Evolutionary conservation across 1,284 basidiomycete genomes (phyloP), one percentile per base, ranked within the genome.

Genomic region (Stygiomarasmius scandens): DNA sequence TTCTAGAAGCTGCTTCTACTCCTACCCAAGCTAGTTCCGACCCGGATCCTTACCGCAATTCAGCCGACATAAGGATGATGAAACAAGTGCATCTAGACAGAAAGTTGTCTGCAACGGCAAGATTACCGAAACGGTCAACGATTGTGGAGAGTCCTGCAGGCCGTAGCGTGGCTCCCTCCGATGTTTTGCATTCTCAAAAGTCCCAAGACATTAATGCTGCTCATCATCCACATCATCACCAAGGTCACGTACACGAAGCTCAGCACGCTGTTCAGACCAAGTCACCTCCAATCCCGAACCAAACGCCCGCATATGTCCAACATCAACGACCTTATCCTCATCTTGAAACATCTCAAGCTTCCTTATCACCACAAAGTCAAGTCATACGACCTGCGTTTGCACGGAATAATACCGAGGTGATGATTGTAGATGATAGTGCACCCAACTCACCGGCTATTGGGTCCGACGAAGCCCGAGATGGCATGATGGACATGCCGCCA

Each of bases 141-240:
- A 90, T 99, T 38, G 90, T 99, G 48, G 96, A 98, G 72, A 94
- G 92, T 67, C 96, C 96, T n/a, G 85, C 93, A 3, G 96, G 95
- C 36, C 86, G 89, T 69, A 89, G 87, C 59, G 94, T 91, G 2
- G 59, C 52, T 14, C 61, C 61, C 8, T 58, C 59, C 12, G 52
- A 60, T 6, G 49, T 56, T 27, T 20, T 49, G 16, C 57, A 49
- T n/a, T 57, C 65, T 2, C 68, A 69, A 45, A 67, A 67, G 32
- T 64, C 67, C 5, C 67, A 70, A 47, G 68, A 70, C 20, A 41
- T 45, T 1, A 49, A 23, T 23, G 47, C 38, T 29, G 25, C 47
- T 10, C 49, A 51, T 34, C 43, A 41, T 10, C 49, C 41, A 1
- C 55, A 51, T 25, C 55, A 50, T 20, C 51, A 51, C 49, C 53